phyloP scores from a whole-genome alignment of 345 rosid genomes.

The Trapa bicornis region DNA sequence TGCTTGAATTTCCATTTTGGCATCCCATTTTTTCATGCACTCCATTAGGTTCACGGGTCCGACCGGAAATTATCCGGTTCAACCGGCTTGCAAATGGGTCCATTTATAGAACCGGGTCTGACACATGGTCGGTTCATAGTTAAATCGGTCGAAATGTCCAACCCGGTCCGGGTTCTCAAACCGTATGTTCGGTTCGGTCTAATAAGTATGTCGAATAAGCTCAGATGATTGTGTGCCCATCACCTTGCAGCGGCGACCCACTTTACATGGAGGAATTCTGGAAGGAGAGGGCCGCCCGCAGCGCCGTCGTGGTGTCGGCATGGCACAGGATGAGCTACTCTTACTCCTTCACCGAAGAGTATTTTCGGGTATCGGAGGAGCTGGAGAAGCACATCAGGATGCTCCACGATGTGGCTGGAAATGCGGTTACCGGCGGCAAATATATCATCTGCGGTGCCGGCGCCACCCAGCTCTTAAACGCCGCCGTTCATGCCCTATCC shows the following conservation, averaged over 20 bases:
- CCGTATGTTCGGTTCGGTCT: too few relatives aligned
- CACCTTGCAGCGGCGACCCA: slow-evolving; percentile 40
- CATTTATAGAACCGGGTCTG: too few relatives aligned
- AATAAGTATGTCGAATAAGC: too few relatives aligned
- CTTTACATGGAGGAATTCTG: slow-evolving; percentile 45
- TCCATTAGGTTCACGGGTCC: too few relatives aligned
- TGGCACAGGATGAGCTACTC: slow-evolving; percentile 52
- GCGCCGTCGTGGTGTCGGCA: slow-evolving; percentile 37
- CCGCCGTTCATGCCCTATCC: slow-evolving; percentile 52
- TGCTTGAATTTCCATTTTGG: too few relatives aligned
- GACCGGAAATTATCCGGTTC: too few relatives aligned
- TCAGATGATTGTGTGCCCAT: too few relatives aligned
- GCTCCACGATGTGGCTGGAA: slow-evolving; percentile 39
- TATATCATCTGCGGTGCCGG: slow-evolving; percentile 51
- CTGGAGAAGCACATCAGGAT: slow-evolving; percentile 35
- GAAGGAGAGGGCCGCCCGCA: slow-evolving; percentile 30
- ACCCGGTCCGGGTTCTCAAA: too few relatives aligned
- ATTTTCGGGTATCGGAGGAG: slow-evolving; percentile 14
- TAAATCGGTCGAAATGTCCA: too few relatives aligned
- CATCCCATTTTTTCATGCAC: too few relatives aligned
- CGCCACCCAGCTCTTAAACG: slow-evolving; percentile 51
- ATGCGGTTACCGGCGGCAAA: slow-evolving; percentile 38
- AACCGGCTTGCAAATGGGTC: too few relatives aligned
- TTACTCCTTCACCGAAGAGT: slow-evolving; percentile 15
- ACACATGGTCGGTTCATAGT: too few relatives aligned